phyloP scores from a whole-genome alignment of 2,329 filamentous ascomycete genomes.

The Fusarium protoensiforme region DNA sequence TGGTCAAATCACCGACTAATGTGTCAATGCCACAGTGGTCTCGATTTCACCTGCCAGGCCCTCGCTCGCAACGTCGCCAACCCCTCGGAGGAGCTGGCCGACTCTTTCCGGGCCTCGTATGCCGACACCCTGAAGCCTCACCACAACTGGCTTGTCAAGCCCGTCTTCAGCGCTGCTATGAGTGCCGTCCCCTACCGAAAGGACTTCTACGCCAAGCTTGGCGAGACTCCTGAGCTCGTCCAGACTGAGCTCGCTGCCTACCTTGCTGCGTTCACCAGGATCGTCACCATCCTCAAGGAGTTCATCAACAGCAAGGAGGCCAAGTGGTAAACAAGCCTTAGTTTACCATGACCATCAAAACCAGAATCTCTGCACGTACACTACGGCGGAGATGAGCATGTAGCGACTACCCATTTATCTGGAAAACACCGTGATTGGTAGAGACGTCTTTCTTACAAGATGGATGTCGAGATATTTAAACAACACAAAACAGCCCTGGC shows the following conservation, averaged over 20 bases:
- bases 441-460: slow-evolving; percentile 4
- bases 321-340: slow-evolving; percentile 61
- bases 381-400: slow-evolving; percentile 2
- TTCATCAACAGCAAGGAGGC: slow-evolving; percentile 67
- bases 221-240: slow-evolving; percentile 72
- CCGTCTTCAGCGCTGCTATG: slow-evolving; percentile 94
- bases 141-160: slow-evolving; percentile 90
- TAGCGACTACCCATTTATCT: slow-evolving; percentile 17
- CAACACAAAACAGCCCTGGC: slow-evolving; percentile 8
- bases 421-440: slow-evolving; percentile 18
- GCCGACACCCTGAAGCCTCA: slow-evolving; percentile 88
- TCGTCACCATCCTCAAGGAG: slow-evolving; percentile 78
- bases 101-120: slow-evolving; percentile 90
- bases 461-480: slow-evolving; percentile 9
- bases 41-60: slow-evolving; percentile 92
- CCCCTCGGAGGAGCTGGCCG: slow-evolving; percentile 77
- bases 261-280: slow-evolving; percentile 80
- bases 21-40: slow-evolving; percentile 68
- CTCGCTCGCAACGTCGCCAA: slow-evolving; percentile 81
- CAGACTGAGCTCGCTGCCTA: slow-evolving; percentile 73
- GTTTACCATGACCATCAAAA: not conserved
- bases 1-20: not conserved
- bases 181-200: slow-evolving; percentile 90
- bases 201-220: slow-evolving; percentile 92
- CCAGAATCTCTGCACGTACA: not conserved